Base-by-base conservation (phyloP, 495 filamentous ascomycete species). In the Hypoxylon lenormandii region DNA sequence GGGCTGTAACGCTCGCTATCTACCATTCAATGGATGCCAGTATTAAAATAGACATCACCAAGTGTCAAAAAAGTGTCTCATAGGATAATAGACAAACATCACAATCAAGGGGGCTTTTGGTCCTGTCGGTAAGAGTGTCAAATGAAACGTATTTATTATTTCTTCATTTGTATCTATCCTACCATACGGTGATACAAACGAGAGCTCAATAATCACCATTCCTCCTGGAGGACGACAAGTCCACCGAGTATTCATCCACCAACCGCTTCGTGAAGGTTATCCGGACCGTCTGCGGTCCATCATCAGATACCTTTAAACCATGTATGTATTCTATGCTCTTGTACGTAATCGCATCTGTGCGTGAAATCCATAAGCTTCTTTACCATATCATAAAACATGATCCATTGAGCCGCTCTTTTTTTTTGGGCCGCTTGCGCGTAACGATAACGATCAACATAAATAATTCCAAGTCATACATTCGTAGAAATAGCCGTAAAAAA, bases 401-500 rank as follows among this genome's bases (percentile, higher is more conserved):
- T 69, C 72, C 61, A 63, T 74, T 57, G 52, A 62, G 61, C 55
- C 68, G 46, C 63, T 74, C 60, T 74, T 72, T 76, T 76, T 45
- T 45, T 33, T 33, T 33, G 2, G 15, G 49, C 68, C 67, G 69
- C 74, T 74, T 72, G 72, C 62, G 72, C 65, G 63, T 74, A 64
- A 56, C 42, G 33, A 42, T 64, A 74, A 70, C 55, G 58, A 72
- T 60, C 46, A 63, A 70, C 61, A 66, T 65, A 33, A 53, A 75
- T n/a, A 53, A 76, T 65, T 66, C 38, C 68, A 70, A 59, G 67
- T 76, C 74, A 74, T 76, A 76, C 74, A 74, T 19, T 76, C 74
- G 56, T 76, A 65, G 74, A 74, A 72, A 67, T 52, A 53, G 68
- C 68, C 65, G 66, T 76, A 52, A 70, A 58, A 60, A 71, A 67